Base-by-base conservation (phyloP, 2,329 filamentous ascomycete species). In the Phyllosticta citriasiana region DNA sequence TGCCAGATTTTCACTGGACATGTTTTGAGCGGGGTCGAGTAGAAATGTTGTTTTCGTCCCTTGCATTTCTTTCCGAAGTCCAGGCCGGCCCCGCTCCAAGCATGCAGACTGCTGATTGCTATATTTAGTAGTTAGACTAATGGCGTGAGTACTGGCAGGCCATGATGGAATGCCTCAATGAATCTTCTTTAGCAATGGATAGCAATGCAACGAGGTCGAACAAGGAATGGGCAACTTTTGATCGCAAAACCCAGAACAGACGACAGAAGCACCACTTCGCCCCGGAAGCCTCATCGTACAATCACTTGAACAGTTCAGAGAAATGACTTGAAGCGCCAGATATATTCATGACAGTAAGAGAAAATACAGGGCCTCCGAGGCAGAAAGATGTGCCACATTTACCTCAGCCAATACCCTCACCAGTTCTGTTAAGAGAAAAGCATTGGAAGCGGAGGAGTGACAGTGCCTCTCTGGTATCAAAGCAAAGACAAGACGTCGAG, bases 361-460 rank as follows among this genome's bases (percentile, higher is more conserved):
- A 52, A 33, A 16, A 24, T 8, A 24, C 4, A 33, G 16, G 24
- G n/a, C 8, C 35, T 33, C 52, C 25, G 33, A 24, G 22, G 40
- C 1, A 24, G 10, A 10, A 16, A 16, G 57, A 22, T 61, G 54
- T 61, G 59, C 59, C 59, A 61, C 54, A 47, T 35, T 4, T 25
- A 61, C 59, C 59, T 61, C 59, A 61, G 53, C 16, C 59, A 57
- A 61, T 57, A 27, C 54, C 51, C 50, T 26, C 55, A 61, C n/a
- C 40, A n/a, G 14, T n/a, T 47, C 40, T 47, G 55, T 22, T 4
- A 27, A 26, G 53, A 53, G 59, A 47, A 57, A 26, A 14, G 53
- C 54, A 53, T 57, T 61, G 59, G 59, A 61, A 61, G 59, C 47
- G 59, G 59, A 61, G 59, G 55, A 61, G 59, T 54, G 59, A 52